Evolutionary conservation across 805 yeast genomes (phyloP).

Genomic region (Candida hispaniensis): DNA sequence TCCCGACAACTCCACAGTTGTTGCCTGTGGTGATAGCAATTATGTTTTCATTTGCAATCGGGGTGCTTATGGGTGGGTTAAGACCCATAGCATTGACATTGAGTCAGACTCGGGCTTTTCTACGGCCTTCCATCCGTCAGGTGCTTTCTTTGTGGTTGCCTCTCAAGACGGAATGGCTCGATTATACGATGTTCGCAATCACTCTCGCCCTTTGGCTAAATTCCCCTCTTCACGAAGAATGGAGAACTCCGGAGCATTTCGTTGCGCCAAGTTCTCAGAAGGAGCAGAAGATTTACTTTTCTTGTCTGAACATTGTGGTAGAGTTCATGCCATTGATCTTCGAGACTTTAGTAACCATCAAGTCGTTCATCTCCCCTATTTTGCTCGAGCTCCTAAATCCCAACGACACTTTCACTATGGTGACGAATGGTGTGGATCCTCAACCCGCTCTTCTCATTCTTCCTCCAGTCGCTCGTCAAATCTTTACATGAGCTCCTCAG

Average conservation of each 20-base stretch:
- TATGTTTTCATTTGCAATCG: constrained; percentile 41
- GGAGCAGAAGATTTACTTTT: constrained; percentile 68
- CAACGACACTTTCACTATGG: constrained; percentile 15
- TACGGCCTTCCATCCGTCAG: constrained; percentile 66
- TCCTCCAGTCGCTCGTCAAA: constrained; percentile 29
- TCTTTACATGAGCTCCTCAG: constrained; percentile 13
- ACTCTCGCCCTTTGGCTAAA: constrained; percentile 29
- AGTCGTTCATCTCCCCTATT: constrained; percentile 38
- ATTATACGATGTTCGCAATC: constrained; percentile 64
- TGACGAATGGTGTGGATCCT: constrained; percentile 6
- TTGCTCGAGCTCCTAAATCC: constrained; percentile 11
- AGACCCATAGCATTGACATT: constrained; percentile 39
- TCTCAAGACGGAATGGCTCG: constrained; percentile 79
- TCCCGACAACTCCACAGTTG: constrained; percentile 25
- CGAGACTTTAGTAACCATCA: constrained; percentile 65
- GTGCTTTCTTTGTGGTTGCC: constrained; percentile 60
- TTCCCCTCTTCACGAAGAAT: constrained; percentile 36
- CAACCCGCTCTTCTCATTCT: constrained; percentile 9
- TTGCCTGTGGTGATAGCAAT: constrained; percentile 71
- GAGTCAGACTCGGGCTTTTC: constrained; percentile 75
- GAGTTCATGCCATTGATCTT: constrained; percentile 76
- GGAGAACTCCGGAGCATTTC: constrained; percentile 50
- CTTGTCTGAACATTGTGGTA: constrained; percentile 73
- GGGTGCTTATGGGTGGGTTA: constrained; percentile 22
- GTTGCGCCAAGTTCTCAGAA: constrained; percentile 51